Conservation (phyloP, 331 rosid genomes). For the Quercus phellos region DNA sequence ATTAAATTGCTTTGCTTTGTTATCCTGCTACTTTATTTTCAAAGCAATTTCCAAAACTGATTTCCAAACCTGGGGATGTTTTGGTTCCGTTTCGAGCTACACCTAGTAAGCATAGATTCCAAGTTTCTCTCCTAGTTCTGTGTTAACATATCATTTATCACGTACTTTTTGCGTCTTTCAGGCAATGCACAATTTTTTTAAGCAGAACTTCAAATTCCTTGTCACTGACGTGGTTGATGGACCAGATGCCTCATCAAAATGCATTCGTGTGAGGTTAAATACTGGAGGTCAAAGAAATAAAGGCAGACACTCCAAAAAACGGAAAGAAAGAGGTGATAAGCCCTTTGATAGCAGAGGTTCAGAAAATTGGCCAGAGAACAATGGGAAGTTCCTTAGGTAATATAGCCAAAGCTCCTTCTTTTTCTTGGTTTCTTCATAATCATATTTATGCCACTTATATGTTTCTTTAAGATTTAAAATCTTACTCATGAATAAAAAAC, state of each 20-base stretch:
- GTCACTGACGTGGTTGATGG: constrained; percentile 85
- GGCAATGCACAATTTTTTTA: constrained; percentile 83
- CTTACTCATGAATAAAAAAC: neutral
- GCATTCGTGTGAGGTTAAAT: constrained; percentile 81
- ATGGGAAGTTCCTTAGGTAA: constrained; percentile 81
- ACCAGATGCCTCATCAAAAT: constrained; percentile 82
- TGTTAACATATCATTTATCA: constrained; percentile 1
- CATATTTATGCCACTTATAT: neutral
- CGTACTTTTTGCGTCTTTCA: constrained; percentile 33
- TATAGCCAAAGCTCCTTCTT: neutral
- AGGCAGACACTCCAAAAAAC: constrained; percentile 63
- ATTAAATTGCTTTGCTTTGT: neutral
- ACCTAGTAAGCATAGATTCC: neutral
- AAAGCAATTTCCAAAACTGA: neutral
- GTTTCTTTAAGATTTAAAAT: neutral
- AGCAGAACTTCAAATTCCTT: constrained; percentile 80
- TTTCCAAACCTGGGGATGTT: neutral
- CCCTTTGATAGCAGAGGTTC: constrained; percentile 96
- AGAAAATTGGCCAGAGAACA: constrained; percentile 68
- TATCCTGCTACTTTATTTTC: neutral
- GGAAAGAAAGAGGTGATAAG: constrained; percentile 72
- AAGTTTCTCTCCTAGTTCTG: neutral
- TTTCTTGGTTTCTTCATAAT: neutral
- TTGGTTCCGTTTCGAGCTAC: neutral
- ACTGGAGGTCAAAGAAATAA: constrained; percentile 44